phyloP scores from a whole-genome alignment of 2,329 filamentous ascomycete genomes.

The Xenosphaeropsis pyriputrescens region DNA sequence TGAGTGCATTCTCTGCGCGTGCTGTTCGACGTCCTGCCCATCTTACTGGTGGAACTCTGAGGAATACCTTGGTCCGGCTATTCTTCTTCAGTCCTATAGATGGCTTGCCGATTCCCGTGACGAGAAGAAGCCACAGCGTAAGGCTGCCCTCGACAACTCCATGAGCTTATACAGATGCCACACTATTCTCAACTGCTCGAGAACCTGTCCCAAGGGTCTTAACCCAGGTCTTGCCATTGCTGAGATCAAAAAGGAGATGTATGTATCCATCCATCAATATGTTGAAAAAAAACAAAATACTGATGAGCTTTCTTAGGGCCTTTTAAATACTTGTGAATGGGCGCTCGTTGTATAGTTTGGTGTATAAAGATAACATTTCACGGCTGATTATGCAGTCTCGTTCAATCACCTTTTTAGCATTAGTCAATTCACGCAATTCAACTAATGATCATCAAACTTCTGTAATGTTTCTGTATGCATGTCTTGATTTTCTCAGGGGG shows the following conservation, averaged over 20 bases:
- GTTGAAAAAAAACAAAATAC: no score
- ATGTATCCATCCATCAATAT: neutral
- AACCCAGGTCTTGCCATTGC: slow-evolving; percentile 94
- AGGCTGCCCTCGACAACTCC: slow-evolving; percentile 87
- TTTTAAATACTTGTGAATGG: slow-evolving; percentile 20
- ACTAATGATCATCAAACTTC: no score
- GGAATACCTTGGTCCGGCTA: slow-evolving; percentile 93
- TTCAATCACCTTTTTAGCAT: no score
- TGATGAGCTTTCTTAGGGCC: slow-evolving; percentile 26
- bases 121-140: slow-evolving; percentile 75
- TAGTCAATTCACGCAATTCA: no score
- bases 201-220: slow-evolving; percentile 94
- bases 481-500: no score
- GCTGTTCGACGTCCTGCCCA: slow-evolving; percentile 98
- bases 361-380: no score
- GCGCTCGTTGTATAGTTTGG: no score
- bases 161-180: slow-evolving; percentile 99
- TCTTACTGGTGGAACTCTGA: slow-evolving; percentile 99
- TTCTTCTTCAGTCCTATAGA: slow-evolving; percentile 93
- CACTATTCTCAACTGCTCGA: slow-evolving; percentile 97
- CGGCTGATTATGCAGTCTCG: no score
- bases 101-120: slow-evolving; percentile 95
- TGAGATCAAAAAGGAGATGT: slow-evolving; percentile 93
- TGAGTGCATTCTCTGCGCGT: slow-evolving; percentile 98
- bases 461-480: no score